Conservation (phyloP, 2,329 filamentous ascomycete species). For the Colletotrichum salicis region DNA sequence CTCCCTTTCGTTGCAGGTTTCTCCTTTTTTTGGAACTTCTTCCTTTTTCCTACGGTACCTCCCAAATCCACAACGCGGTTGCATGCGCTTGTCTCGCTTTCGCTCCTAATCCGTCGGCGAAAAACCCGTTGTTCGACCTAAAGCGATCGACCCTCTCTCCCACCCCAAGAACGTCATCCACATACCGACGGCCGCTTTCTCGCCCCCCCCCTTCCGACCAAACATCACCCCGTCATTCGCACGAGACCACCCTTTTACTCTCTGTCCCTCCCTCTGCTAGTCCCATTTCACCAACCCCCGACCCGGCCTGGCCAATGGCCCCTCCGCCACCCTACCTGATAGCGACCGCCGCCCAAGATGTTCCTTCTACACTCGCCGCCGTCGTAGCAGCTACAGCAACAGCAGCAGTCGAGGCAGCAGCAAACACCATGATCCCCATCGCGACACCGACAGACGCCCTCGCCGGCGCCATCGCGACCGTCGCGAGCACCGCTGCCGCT, state of each 20-base stretch:
- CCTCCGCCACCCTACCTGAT: slow-evolving; percentile 33
- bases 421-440: slow-evolving; percentile 26
- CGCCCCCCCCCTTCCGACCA: slow-evolving; percentile 14
- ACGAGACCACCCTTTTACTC: slow-evolving; percentile 15
- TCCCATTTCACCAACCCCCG: slow-evolving; percentile 9
- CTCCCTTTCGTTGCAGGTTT: neutral
- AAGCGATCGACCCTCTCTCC: slow-evolving; percentile 1
- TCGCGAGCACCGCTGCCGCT: slow-evolving; percentile 43
- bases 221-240: slow-evolving; percentile 25
- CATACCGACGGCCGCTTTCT: slow-evolving; percentile 25
- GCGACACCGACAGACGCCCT: slow-evolving; percentile 35
- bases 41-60: neutral
- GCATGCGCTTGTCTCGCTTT: slow-evolving; percentile 14
- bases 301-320: slow-evolving; percentile 28
- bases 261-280: slow-evolving; percentile 16
- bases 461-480: slow-evolving; percentile 42
- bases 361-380: slow-evolving; percentile 25
- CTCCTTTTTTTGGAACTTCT: neutral
- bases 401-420: slow-evolving; percentile 8
- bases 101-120: neutral
- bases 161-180: slow-evolving; percentile 28
- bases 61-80: neutral
- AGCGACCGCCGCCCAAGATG: slow-evolving; percentile 32
- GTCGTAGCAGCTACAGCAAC: slow-evolving; percentile 22
- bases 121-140: slow-evolving; percentile 8